A percentile compares a stretch with the other conserved stretches of the same genome.
Evolutionary conservation across 805 yeast species (phyloP).

Genomic region (Candida silvicultrix): DNA sequence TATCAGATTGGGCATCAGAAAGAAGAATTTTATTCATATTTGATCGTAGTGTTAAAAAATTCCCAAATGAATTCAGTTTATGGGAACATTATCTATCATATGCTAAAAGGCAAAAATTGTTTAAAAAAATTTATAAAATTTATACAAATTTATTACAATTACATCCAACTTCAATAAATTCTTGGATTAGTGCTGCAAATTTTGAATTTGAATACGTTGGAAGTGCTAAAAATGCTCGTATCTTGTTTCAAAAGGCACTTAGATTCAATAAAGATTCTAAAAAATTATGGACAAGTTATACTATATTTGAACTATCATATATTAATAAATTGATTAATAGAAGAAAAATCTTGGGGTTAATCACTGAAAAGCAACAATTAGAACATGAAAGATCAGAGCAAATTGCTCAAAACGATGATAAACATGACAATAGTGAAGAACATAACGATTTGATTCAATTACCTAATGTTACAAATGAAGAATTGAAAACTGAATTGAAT

Average conservation of each 20-base stretch:
- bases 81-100: slow-evolving; percentile 76
- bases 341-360: slow-evolving; percentile 73
- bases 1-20: slow-evolving; percentile 84
- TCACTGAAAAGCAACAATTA: slow-evolving; percentile 66
- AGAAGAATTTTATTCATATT: slow-evolving; percentile 77
- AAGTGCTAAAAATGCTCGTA: slow-evolving; percentile 83
- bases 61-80: slow-evolving; percentile 66
- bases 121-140: slow-evolving; percentile 66
- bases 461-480: slow-evolving; percentile 45
- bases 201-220: slow-evolving; percentile 88
- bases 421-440: slow-evolving; percentile 27
- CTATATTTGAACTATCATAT: slow-evolving; percentile 82
- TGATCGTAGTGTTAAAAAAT: slow-evolving; percentile 76
- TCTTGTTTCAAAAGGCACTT: slow-evolving; percentile 75
- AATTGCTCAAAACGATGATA: slow-evolving; percentile 21
- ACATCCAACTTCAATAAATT: slow-evolving; percentile 86
- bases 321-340: slow-evolving; percentile 79
- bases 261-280: slow-evolving; percentile 73
- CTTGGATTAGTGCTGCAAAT: slow-evolving; percentile 94
- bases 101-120: slow-evolving; percentile 61
- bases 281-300: slow-evolving; percentile 78
- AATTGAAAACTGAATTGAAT: slow-evolving; percentile 55
- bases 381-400: slow-evolving; percentile 32
- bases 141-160: slow-evolving; percentile 73
- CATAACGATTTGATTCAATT: slow-evolving; percentile 33